These are phyloP conservation scores for Diddensiella santjacobensis DNA, from an alignment of 805 yeast species.

Conservation along the genomic window DNA sequence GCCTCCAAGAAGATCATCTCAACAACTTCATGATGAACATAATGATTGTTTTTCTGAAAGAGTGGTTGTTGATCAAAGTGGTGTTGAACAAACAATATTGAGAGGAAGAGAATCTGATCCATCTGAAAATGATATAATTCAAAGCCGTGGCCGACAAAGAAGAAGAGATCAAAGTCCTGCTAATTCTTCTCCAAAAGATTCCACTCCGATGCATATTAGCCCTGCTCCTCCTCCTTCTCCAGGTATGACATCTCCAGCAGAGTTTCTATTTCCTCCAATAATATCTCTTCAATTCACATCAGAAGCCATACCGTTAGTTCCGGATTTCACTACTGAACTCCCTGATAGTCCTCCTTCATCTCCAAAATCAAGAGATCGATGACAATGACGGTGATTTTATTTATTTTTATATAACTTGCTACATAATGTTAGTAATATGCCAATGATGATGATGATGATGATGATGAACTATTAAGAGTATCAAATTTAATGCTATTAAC, in stretches of 20 bases:
- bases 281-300: constrained; percentile 18
- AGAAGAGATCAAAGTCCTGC: neutral
- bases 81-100: constrained; percentile 14
- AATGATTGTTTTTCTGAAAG: neutral
- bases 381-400: no score
- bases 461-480: no score
- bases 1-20: no score
- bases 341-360: neutral
- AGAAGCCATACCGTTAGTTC: constrained; percentile 20
- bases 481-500: no score
- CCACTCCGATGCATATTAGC: neutral
- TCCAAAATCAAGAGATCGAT: no score
- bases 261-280: constrained; percentile 21
- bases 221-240: neutral
- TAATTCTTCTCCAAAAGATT: neutral
- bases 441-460: no score
- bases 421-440: no score
- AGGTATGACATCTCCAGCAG: neutral
- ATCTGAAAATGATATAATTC: neutral
- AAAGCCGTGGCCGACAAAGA: neutral
- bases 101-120: constrained; percentile 2
- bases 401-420: no score
- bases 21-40: no score
- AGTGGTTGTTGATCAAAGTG: constrained; percentile 4
- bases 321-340: constrained; percentile 18